Conservation (phyloP, 2,329 filamentous ascomycete genomes). For the Fusarium nygamai region DNA sequence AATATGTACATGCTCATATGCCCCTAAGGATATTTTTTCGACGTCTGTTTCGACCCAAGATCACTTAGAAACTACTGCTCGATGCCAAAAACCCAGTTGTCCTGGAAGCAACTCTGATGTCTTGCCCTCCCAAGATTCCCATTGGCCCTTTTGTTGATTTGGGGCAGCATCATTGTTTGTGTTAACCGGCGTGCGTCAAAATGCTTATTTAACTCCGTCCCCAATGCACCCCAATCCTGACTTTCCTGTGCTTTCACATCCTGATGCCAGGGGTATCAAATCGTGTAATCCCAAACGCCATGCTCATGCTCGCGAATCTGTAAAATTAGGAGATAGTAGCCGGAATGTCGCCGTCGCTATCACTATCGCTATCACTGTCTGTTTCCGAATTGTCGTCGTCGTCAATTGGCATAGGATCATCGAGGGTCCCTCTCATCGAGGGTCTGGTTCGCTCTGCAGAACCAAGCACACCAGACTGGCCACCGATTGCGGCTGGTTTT, state of each 20-base stretch:
- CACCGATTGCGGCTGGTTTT: not conserved
- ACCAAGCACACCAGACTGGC: not conserved
- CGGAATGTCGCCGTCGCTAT: conserved; percentile 42
- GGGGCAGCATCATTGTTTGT: not conserved
- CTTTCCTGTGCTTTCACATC: not conserved
- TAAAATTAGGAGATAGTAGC: conserved; percentile 26
- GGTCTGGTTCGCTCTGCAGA: not conserved
- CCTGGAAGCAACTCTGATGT: not conserved
- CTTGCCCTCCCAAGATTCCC: not conserved
- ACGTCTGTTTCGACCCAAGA: not conserved
- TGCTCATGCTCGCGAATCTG: conserved; percentile 1
- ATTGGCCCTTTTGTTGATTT: not conserved
- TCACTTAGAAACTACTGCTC: not conserved
- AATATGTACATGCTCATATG: not conserved
- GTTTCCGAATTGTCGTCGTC: conserved; percentile 31
- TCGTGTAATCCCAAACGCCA: conserved; percentile 24
- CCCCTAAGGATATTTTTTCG: not conserved
- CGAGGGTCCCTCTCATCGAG: conserved; percentile 27
- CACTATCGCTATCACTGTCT: conserved; percentile 35
- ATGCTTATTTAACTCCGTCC: conserved; percentile 15
- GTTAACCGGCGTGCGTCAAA: conserved; percentile 5
- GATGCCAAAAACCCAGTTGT: conserved; percentile 1
- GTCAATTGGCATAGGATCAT: conserved; percentile 45
- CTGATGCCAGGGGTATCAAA: conserved; percentile 20
- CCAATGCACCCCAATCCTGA: not conserved